Percentiles rank a stretch among this genome's conserved stretches.
Conservation (phyloP, 257 asterid genomes). For the Petunia axillaris region DNA sequence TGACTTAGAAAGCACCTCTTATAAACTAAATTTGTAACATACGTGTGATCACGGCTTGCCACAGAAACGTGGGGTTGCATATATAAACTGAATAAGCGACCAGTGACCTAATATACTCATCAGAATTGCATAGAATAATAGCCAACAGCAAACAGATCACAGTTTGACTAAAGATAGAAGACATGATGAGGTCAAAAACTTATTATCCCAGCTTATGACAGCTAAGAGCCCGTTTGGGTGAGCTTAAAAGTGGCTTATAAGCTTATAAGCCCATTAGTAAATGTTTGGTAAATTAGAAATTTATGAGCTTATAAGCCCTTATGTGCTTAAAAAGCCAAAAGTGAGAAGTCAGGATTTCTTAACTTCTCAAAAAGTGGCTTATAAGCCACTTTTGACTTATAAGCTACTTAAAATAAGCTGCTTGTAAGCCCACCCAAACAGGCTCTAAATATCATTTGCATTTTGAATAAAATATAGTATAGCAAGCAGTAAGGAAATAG, state of each 20-base stretch:
- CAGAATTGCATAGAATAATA: background rate
- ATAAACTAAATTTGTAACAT: constrained; percentile 12
- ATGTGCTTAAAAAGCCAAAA: no score
- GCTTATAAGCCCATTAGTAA: no score
- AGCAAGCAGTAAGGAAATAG: background rate
- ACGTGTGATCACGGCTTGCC: background rate
- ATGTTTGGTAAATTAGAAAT: no score
- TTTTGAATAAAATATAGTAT: no score
- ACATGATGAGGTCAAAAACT: background rate
- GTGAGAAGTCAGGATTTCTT: no score
- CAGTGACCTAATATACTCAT: background rate
- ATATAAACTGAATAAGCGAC: background rate
- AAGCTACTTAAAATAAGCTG: no score
- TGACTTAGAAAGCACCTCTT: background rate
- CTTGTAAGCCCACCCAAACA: no score
- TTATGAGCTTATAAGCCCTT: no score
- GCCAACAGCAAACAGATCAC: background rate
- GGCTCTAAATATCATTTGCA: no score
- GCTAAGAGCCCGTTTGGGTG: background rate
- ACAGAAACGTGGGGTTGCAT: background rate
- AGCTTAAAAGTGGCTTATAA: no score
- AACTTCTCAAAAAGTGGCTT: no score
- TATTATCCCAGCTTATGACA: constrained; percentile 13
- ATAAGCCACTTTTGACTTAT: no score
- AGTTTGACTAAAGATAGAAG: background rate